These are phyloP conservation scores for Tetrahymena thermophila DNA, from an alignment of 73 alveolate genomes.

Conservation along the genomic window DNA sequence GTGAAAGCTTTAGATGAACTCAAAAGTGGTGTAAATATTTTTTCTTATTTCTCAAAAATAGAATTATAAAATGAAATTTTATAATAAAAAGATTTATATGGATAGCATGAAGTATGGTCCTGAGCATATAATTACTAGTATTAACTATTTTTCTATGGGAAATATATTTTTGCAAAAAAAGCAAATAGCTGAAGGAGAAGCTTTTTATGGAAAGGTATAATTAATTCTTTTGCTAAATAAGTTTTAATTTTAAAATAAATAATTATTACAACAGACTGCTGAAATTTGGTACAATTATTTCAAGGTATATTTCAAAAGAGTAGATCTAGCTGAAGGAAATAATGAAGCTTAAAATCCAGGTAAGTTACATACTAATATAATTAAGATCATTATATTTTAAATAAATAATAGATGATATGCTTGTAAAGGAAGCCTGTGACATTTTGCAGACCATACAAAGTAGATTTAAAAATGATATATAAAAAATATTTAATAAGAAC, in stretches of 20 bases:
- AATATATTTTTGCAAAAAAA: conserved; percentile 47
- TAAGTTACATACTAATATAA: background rate
- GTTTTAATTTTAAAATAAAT: background rate
- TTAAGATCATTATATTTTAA: background rate
- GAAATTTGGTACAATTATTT: conserved; percentile 36
- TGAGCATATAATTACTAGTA: conserved; percentile 58
- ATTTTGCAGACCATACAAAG: background rate
- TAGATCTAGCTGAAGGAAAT: background rate
- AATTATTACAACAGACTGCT: conserved; percentile 4
- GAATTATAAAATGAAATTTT: background rate
- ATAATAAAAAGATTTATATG: conserved; percentile 49
- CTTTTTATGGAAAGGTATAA: conserved; percentile 30
- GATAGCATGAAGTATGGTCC: conserved; percentile 74
- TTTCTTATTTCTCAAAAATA: background rate
- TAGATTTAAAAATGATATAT: background rate
- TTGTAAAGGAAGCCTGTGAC: background rate
- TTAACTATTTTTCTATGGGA: conserved; percentile 75
- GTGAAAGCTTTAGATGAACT: conserved; percentile 70
- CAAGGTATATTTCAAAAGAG: conserved; percentile 14
- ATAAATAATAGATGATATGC: background rate
- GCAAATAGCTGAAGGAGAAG: conserved; percentile 26
- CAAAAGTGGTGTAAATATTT: conserved; percentile 2
- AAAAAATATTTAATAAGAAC: background rate
- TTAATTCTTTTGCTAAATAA: background rate
- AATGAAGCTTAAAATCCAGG: background rate